Evolutionary conservation across 108 stramenopile species (phyloP), one percentile per base, ranked within the genome.

Genomic region (Nitzschia putrida): DNA sequence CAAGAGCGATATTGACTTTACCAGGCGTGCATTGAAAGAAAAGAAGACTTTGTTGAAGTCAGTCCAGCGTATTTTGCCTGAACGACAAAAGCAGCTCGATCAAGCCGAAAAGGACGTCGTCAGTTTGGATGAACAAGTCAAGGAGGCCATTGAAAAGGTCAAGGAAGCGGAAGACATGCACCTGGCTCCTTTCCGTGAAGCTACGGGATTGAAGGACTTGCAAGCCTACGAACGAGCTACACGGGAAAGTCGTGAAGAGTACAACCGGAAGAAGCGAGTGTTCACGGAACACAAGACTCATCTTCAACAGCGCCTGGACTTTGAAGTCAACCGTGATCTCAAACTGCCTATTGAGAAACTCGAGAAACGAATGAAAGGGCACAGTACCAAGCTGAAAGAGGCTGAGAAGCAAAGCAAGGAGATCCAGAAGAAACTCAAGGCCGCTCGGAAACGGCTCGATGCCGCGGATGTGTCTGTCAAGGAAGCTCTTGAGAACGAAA

Each of bases 171-270:
- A 95, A 76, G 92, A 95, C 13, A 78, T 90, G 67, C 77, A 85
- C 57, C 82, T 89, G 16, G 81, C 69, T 23, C 88, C 90, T 13
- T 91, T 95, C 79, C 84, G 91, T 12, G 83, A 89, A 45, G 76
- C 68, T 23, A 95, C 93, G 25, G 93, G 92, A n/a, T 66, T 95
- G 41, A 67, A 55, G 20, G 92, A 96, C 67, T 71, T 95, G 64
- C 75, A 91, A 34, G 86, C 90, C 22, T 93, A 90, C 74, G 96
- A 94, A 49, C 83, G 86, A 52, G 86, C 88, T n/a, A 85, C 90
- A 14, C 86, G 85, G 8, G 85, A 92, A 71, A 75, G 74, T 41
- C 85, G 93, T 4, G 89, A 94, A 25, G 92, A 91, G 29, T 91
- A 90, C 69, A 71, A 87, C 67, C 80, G 80, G 41, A 90, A 88